Percentiles rank a stretch among this genome's conserved stretches.
Evolutionary conservation across 345 rosid species (phyloP).

Genomic region (Tarenaya hassleriana): DNA sequence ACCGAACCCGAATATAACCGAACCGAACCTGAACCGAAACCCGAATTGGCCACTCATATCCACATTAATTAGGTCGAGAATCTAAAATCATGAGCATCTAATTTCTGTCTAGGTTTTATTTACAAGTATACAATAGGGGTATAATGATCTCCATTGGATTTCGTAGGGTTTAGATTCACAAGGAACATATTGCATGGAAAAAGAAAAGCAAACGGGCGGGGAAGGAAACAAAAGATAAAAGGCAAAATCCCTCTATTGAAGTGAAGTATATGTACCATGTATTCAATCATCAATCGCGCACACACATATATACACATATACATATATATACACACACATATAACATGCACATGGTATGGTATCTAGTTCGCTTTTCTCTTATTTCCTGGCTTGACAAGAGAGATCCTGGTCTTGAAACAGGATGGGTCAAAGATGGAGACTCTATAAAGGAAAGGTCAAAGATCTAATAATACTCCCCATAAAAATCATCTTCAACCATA

Average conservation of each 20-base stretch:
- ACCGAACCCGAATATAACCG: too few species aligned
- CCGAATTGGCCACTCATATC: too few species aligned
- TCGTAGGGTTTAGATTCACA: conserved; percentile 25
- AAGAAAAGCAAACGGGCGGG: conserved; percentile 31
- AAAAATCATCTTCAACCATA: conserved; percentile 32
- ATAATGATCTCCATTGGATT: conserved; percentile 31
- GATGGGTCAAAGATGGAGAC: conserved; percentile 34
- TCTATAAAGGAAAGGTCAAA: conserved; percentile 36
- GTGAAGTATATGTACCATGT: conserved; percentile 32
- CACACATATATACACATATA: conserved; percentile 6
- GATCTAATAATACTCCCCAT: conserved; percentile 37
- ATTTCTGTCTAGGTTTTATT: conserved; percentile 24
- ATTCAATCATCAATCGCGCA: conserved; percentile 30
- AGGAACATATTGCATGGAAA: conserved; percentile 32
- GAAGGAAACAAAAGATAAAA: conserved; percentile 33
- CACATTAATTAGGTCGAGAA: too few species aligned
- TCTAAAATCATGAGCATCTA: too few species aligned
- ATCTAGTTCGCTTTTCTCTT: background rate
- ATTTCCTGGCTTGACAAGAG: conserved; percentile 26
- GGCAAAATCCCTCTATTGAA: conserved; percentile 28
- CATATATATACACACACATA: too few species aligned
- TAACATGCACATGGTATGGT: too few species aligned
- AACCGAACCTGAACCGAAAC: too few species aligned
- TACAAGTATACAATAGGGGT: conserved; percentile 14
- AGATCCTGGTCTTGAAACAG: conserved; percentile 23